A percentile compares a stretch with the other conserved stretches of the same genome.
Evolutionary conservation across 164 flowering plant genomes (phyloP).

Genomic region (Vitis cinerea): DNA sequence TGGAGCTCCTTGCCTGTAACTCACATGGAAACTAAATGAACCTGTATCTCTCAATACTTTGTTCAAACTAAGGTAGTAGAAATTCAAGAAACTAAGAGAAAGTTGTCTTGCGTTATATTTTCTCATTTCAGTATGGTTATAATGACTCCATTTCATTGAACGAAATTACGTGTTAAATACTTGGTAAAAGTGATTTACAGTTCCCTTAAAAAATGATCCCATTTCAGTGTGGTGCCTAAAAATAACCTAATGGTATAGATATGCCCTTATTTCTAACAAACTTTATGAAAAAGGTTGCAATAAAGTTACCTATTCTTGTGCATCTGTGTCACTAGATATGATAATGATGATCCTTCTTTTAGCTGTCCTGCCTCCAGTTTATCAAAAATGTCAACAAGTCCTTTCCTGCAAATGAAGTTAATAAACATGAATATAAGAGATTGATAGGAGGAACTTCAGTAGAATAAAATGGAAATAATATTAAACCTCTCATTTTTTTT

Average conservation of each 20-base stretch:
- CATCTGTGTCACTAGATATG: constrained; percentile 51
- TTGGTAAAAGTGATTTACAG: too few relatives aligned
- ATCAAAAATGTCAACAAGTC: constrained; percentile 79
- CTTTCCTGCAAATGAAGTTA: constrained; percentile 52
- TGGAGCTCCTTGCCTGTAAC: constrained; percentile 80
- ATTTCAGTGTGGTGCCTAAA: too few relatives aligned
- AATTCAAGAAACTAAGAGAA: too few relatives aligned
- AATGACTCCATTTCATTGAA: too few relatives aligned
- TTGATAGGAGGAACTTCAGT: background rate
- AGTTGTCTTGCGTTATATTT: too few relatives aligned
- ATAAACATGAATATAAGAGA: background rate
- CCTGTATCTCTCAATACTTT: background rate
- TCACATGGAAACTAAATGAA: background rate
- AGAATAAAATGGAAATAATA: background rate
- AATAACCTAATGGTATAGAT: too few relatives aligned
- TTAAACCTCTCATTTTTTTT: too few relatives aligned
- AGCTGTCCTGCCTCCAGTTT: constrained; percentile 66
- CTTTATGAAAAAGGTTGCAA: background rate
- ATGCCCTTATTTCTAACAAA: too few relatives aligned
- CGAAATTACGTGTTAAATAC: too few relatives aligned
- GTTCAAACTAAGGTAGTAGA: too few relatives aligned
- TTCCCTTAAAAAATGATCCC: too few relatives aligned
- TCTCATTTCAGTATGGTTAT: too few relatives aligned
- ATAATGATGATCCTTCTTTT: constrained; percentile 49
- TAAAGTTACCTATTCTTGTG: constrained; percentile 63